Base-by-base conservation (phyloP, 495 filamentous ascomycete genomes). In the Pseudevernia furfuracea region DNA sequence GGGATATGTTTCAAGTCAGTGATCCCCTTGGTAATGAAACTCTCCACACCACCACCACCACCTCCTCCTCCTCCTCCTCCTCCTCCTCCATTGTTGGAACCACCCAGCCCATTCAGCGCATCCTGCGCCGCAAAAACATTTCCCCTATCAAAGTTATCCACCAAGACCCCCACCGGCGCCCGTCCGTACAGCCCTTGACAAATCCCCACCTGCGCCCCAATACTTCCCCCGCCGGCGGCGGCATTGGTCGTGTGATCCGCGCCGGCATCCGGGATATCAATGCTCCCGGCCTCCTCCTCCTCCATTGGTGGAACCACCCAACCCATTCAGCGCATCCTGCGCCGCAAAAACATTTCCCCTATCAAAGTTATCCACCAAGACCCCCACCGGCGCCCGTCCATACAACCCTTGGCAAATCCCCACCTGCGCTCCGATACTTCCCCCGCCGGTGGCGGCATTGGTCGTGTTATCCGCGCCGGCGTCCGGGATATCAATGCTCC, bases 301-400 rank as follows among this genome's bases (percentile, higher is more conserved):
- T n/a, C n/a, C n/a, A n/a, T 39, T 39, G 10, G 10, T 39, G 37
- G 37, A 10, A 39, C 37, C 37, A 39, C 37, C 12, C 30, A 89
- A 76, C 37, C 84, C 80, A 75, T 89, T 90, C 63, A 88, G 48
- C 48, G 62, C 61, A 68, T 84, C 79, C 61, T 86, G 84, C 6
- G 82, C 80, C 12, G 71, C 71, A 52, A 88, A 80, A 25, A 79
- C 72, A 19, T 79, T 76, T 0, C 86, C 87, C 59, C 82, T 70
- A 70, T 87, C 82, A 60, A 80, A 85, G 74, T 89, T 90, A 73
- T 91, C 87, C n/a, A 87, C 80, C 37, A 90, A 74, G 39, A 89
- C 74, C 48, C 85, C 86, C 59, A 79, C 81, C n/a, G 87, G 86
- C 66, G 75, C 78, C 57, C 69, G 67, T 5, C 76, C 78, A 81